Conservation (phyloP, 108 stramenopile genomes). For the Fistulifera pelliculosa region DNA sequence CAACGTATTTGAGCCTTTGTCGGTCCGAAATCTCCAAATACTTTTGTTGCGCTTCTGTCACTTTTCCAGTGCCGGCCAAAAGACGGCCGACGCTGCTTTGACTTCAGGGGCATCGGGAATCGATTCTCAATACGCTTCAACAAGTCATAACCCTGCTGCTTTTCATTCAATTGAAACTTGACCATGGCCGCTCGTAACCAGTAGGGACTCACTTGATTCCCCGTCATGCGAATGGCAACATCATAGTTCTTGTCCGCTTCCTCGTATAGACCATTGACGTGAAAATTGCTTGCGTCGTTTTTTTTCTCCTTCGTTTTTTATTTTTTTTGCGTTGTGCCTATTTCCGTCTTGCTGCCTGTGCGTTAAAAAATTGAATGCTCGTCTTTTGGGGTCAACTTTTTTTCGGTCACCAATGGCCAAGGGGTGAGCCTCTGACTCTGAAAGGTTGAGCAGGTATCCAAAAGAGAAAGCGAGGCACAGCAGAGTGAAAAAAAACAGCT, state of each 20-base stretch:
- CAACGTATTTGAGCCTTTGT: constrained; percentile 48
- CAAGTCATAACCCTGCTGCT: constrained; percentile 50
- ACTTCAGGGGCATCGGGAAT: constrained; percentile 87
- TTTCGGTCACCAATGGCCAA: too few relatives aligned
- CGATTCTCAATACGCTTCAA: constrained; percentile 73
- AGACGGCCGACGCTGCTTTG: constrained; percentile 60
- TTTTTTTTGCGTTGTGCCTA: too few relatives aligned
- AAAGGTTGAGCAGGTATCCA: too few relatives aligned
- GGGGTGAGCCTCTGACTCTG: too few relatives aligned
- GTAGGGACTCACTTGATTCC: constrained; percentile 78
- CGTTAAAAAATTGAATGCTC: too few relatives aligned
- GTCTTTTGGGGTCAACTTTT: too few relatives aligned
- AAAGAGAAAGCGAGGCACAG: too few relatives aligned
- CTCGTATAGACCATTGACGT: constrained; percentile 57
- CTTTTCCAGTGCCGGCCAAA: constrained; percentile 47
- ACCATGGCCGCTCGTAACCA: constrained; percentile 75
- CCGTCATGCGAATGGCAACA: constrained; percentile 74
- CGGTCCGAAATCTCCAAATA: constrained; percentile 77
- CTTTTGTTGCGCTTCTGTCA: constrained; percentile 62
- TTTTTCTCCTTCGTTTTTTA: too few relatives aligned
- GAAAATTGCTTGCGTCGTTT: too few relatives aligned
- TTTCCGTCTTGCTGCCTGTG: too few relatives aligned
- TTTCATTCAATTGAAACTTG: constrained; percentile 65
- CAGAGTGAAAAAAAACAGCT: constrained; percentile 3
- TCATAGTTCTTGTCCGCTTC: constrained; percentile 53